These are phyloP conservation scores for Pseudogymnoascus sp. DNA, from an alignment of 2,329 filamentous ascomycete species.

Conservation along the genomic window DNA sequence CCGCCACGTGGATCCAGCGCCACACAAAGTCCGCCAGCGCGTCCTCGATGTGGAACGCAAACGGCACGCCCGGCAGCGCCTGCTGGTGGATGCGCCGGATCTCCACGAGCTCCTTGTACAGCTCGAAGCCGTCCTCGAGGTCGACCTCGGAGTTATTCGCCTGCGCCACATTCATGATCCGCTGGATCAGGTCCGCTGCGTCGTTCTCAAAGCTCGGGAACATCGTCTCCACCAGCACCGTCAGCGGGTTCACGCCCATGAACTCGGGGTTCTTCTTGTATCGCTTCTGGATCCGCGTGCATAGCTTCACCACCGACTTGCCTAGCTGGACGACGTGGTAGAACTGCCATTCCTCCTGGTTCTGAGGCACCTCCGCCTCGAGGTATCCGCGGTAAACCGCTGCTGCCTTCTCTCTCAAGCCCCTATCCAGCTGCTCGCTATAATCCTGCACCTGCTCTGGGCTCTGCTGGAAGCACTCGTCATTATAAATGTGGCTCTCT, in stretches of 20 bases:
- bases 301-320: slow-evolving; percentile 74
- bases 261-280: slow-evolving; percentile 83
- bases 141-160: slow-evolving; percentile 66
- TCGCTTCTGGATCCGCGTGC: slow-evolving; percentile 83
- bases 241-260: slow-evolving; percentile 60
- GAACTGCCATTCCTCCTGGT: slow-evolving; percentile 81
- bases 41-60: slow-evolving; percentile 81
- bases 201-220: slow-evolving; percentile 89
- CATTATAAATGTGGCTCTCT: slow-evolving; percentile 71
- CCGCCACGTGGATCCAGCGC: slow-evolving; percentile 82
- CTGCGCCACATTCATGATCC: slow-evolving; percentile 67
- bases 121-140: slow-evolving; percentile 84
- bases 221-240: slow-evolving; percentile 70
- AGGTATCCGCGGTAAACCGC: slow-evolving; percentile 75
- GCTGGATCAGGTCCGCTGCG: slow-evolving; percentile 71
- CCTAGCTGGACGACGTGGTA: slow-evolving; percentile 84
- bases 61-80: slow-evolving; percentile 62
- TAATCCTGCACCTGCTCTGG: slow-evolving; percentile 66
- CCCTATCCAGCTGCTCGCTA: slow-evolving; percentile 60
- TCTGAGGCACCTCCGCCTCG: slow-evolving; percentile 68
- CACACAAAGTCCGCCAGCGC: slow-evolving; percentile 88
- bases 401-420: slow-evolving; percentile 63
- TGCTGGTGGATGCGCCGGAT: slow-evolving; percentile 74
- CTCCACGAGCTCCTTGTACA: slow-evolving; percentile 82
- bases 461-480: slow-evolving; percentile 65